Evolutionary conservation across 2,329 filamentous ascomycete species (phyloP), one percentile per base, ranked within the genome.

Genomic region (Neocatenulostroma microsporum): DNA sequence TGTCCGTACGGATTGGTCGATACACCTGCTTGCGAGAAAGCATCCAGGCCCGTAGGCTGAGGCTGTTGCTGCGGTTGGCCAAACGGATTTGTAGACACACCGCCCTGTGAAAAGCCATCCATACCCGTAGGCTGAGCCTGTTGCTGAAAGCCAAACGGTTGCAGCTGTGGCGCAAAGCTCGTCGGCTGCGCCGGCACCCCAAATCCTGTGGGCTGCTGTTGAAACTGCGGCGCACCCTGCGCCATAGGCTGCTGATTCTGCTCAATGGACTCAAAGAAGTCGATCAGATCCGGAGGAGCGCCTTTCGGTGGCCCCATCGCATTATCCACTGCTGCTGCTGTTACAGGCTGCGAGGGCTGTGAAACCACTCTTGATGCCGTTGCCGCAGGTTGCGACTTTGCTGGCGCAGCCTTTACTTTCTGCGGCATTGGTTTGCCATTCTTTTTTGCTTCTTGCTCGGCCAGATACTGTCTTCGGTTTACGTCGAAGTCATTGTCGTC

Each of bases 401-500:
- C 15, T 18, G 46, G 30, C n/a, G 30, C 23, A 21, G 24, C 19
- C 37, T 64, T 60, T n/a, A n/a, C n/a, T n/a, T n/a, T n/a, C n/a
- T n/a, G n/a, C 30, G 55, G 50, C 15, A 60, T 41, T 21, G 53
- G 40, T 45, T 63, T 68, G 41, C 56, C 63, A 8, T 57, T 62
- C 52, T 69, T 74, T 56, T 79, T 80, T 11, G 80, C 83, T 39
- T 89, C 82, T 55, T 89, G 82, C 56, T 94, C 85, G 1, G 85
- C 84, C 34, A 96, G 66, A 55, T 94, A 98, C 58, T 98, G 91
- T 50, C 87, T 73, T 44, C 91, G 76, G 51, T 96, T 91, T 38
- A 88, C 74, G 51, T 98, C 91, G 53, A 98, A 98, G 60, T 98
- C 91, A 3, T 86, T 80, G 54, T 98, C 91, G 45, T 88, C 81